These are phyloP conservation scores for Hypoxylon sp. DNA, from an alignment of 2,329 filamentous ascomycete species.

Conservation along the genomic window DNA sequence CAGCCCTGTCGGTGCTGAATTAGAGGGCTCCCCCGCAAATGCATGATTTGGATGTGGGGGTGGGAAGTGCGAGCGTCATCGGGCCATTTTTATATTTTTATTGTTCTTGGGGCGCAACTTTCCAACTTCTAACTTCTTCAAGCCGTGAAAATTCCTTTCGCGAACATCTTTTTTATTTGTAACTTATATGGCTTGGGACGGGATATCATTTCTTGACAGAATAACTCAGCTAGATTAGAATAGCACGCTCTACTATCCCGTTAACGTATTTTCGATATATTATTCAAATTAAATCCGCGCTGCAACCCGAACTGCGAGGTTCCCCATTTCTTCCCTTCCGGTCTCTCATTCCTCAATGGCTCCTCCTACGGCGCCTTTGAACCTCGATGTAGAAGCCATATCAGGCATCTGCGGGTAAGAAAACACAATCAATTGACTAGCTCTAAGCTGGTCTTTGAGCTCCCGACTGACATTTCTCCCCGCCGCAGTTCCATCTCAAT, in stretches of 20 bases:
- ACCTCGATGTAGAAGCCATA: constrained; percentile 89
- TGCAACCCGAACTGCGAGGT: neutral
- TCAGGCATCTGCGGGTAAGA: constrained; percentile 89
- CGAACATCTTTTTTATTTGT: constrained; percentile 10
- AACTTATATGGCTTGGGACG: neutral
- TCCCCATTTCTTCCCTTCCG: constrained; percentile 12
- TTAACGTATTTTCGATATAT: neutral
- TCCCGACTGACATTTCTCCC: constrained; percentile 27
- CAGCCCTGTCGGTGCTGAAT: constrained; percentile 33
- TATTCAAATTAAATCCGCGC: constrained; percentile 1
- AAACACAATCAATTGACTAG: neutral
- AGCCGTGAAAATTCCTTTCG: constrained; percentile 26
- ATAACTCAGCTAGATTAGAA: neutral
- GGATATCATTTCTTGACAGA: neutral
- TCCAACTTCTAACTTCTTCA: constrained; percentile 21
- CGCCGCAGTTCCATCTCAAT: constrained; percentile 86
- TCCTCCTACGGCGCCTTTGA: constrained; percentile 69
- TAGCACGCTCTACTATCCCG: neutral
- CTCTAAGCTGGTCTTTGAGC: neutral
- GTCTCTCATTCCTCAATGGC: constrained; percentile 59
- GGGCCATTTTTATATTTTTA: constrained; percentile 4
- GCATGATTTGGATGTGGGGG: constrained; percentile 39
- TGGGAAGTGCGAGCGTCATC: constrained; percentile 42
- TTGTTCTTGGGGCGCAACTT: constrained; percentile 33
- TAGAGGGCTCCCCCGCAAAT: constrained; percentile 43